Conservation (phyloP, 2,329 filamentous ascomycete genomes). For the Phaeosphaeria sp. region DNA sequence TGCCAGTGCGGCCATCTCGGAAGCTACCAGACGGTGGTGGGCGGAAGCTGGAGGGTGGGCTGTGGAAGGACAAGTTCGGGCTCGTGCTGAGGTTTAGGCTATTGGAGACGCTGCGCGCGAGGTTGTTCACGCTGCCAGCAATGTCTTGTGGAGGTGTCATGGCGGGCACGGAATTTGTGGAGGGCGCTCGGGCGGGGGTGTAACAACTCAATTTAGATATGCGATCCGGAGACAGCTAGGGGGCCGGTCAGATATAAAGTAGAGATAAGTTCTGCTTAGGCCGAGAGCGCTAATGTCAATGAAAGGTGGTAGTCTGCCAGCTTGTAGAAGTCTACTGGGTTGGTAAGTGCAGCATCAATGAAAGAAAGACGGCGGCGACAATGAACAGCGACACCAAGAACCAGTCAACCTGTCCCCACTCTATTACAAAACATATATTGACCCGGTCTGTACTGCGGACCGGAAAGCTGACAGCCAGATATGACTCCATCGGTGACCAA, state of each 20-base stretch:
- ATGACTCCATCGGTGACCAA: conserved; percentile 21
- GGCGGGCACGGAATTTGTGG: conserved; percentile 29
- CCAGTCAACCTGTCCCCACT: conserved; percentile 24
- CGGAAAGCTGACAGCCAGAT: conserved; percentile 12
- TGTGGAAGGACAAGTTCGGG: conserved; percentile 76
- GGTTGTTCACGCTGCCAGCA: conserved; percentile 35
- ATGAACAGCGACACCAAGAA: conserved; percentile 22
- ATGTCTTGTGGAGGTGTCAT: conserved; percentile 49
- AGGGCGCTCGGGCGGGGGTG: conserved; percentile 20
- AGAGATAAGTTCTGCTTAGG: background rate
- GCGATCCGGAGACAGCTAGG: conserved; percentile 16
- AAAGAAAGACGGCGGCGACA: conserved; percentile 20
- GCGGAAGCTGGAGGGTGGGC: conserved; percentile 67
- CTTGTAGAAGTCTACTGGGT: background rate
- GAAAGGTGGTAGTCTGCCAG: background rate
- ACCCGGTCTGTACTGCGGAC: conserved; percentile 3
- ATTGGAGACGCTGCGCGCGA: conserved; percentile 60
- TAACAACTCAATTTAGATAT: conserved; percentile 25
- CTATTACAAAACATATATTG: conserved; percentile 14
- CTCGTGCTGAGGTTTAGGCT: conserved; percentile 75
- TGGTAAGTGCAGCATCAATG: conserved; percentile 16
- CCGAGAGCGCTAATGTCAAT: background rate
- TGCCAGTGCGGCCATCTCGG: conserved; percentile 48
- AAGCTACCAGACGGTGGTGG: conserved; percentile 42
- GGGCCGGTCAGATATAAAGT: background rate